Evolutionary conservation across 768 basidiomycete genomes (phyloP), one percentile per base, ranked within the genome.

Genomic region (Leccinum rimulosum): DNA sequence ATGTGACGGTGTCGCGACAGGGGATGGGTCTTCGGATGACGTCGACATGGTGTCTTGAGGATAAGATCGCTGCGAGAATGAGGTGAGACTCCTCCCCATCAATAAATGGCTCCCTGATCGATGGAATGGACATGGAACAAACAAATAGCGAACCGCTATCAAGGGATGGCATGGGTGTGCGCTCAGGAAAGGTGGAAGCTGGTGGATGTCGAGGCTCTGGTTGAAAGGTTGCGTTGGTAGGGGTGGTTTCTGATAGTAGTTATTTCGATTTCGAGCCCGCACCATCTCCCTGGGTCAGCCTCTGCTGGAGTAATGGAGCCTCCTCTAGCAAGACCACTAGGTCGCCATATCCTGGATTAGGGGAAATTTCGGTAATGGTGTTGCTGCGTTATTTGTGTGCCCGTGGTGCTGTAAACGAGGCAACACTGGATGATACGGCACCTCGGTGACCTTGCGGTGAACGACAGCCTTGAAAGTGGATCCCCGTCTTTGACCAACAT

Each of bases 11-110:
- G 84, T 87, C 6, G 78, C 73, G n/a, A 86, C 79, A 19, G 80
- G 74, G 31, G 79, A 78, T 27, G 86, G 87, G 64, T 89, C 87
- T 61, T 90, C 88, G 7, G 85, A 86, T 0, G 87, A 89, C 55
- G 85, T 73, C 28, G 85, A 87, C 54, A 82, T 75, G 65, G 88
- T 91, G 36, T 83, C 74, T 14, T 89, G 80, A 27, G 81, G 76
- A 54, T 80, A 78, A 2, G 81, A 82, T 64, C 81, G 84, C 22
- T 82, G 79, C 5, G 82, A 82, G 7, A 79, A 77, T 5, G 71
- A 72, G 17, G 68, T 68, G 25, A 74, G 64, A 66, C 71, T 72
- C 50, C 66, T 59, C 2, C 71, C 59, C 55, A 50, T 70, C 70
- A 2, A 62, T 22, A 31, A 59, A 55, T 12, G 73, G 63, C 35